A percentile compares a stretch with the other conserved stretches of the same genome.
phyloP scores from a whole-genome alignment of 495 filamentous ascomycete species.

The Podospora anserina region DNA sequence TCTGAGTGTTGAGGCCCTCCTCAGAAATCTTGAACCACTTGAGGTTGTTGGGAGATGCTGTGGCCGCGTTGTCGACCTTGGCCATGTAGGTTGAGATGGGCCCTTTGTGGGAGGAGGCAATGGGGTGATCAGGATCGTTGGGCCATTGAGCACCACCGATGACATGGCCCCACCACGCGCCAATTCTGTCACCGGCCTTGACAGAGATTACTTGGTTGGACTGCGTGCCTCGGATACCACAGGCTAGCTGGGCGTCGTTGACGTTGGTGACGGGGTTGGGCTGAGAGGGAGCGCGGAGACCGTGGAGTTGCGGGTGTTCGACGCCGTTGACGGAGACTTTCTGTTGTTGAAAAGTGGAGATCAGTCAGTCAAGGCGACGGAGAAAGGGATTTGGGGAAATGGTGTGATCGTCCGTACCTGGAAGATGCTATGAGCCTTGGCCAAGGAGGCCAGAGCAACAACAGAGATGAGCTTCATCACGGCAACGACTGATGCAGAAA shows the following conservation, averaged over 20 bases:
- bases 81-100: constrained; percentile 53
- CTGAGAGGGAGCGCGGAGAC: constrained; percentile 50
- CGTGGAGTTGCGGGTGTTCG: constrained; percentile 51
- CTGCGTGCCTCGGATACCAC: constrained; percentile 40
- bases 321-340: constrained; percentile 53
- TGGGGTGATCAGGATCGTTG: constrained; percentile 53
- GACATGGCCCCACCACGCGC: constrained; percentile 52
- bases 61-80: constrained; percentile 50
- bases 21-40: constrained; percentile 54
- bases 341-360: constrained; percentile 15
- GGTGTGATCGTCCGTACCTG: neutral
- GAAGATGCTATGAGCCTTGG: neutral
- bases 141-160: constrained; percentile 50
- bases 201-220: constrained; percentile 48
- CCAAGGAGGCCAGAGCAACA: neutral
- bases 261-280: constrained; percentile 55
- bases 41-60: constrained; percentile 39
- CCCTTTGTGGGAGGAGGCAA: constrained; percentile 53
- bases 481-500: neutral
- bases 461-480: neutral
- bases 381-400: too few relatives aligned
- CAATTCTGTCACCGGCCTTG: constrained; percentile 41
- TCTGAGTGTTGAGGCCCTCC: constrained; percentile 44
- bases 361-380: too few relatives aligned
- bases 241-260: constrained; percentile 44